Conservation (phyloP, 2,329 filamentous ascomycete species). For the Gnomoniopsis sp. region DNA sequence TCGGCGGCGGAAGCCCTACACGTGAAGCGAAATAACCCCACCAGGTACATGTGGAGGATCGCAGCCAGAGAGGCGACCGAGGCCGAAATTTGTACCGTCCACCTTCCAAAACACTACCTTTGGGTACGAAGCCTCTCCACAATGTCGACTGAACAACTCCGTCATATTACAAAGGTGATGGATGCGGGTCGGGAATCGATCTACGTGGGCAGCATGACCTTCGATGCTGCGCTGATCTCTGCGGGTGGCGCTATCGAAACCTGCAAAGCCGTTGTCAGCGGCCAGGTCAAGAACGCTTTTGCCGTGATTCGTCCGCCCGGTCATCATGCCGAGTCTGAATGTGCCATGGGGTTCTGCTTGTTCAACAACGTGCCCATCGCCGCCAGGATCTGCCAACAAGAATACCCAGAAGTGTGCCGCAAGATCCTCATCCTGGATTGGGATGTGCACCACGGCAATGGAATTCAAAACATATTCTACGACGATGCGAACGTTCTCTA, state of each 20-base stretch:
- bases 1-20: slow-evolving; percentile 50
- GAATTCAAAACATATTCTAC: slow-evolving; percentile 95
- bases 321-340: slow-evolving; percentile 85
- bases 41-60: slow-evolving; percentile 71
- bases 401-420: slow-evolving; percentile 75
- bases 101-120: slow-evolving; percentile 71
- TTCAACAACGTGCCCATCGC: slow-evolving; percentile 98
- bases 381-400: slow-evolving; percentile 78
- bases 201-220: slow-evolving; percentile 81
- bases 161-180: slow-evolving; percentile 58
- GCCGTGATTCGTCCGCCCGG: slow-evolving; percentile 93
- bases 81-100: slow-evolving; percentile 77
- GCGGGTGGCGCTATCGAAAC: slow-evolving; percentile 94
- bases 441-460: slow-evolving; percentile 82
- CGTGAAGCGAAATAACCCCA: slow-evolving; percentile 52
- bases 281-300: slow-evolving; percentile 88
- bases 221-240: slow-evolving; percentile 75
- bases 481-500: slow-evolving; percentile 92
- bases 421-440: slow-evolving; percentile 94
- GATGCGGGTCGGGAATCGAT: slow-evolving; percentile 70
- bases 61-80: slow-evolving; percentile 71
- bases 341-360: slow-evolving; percentile 90
- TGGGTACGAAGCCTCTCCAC: slow-evolving; percentile 65
- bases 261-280: slow-evolving; percentile 81
- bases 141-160: slow-evolving; percentile 61